Evolutionary conservation across 306 rosid species (phyloP), one percentile per base, ranked within the genome.

Genomic region (Carpinus viminea): DNA sequence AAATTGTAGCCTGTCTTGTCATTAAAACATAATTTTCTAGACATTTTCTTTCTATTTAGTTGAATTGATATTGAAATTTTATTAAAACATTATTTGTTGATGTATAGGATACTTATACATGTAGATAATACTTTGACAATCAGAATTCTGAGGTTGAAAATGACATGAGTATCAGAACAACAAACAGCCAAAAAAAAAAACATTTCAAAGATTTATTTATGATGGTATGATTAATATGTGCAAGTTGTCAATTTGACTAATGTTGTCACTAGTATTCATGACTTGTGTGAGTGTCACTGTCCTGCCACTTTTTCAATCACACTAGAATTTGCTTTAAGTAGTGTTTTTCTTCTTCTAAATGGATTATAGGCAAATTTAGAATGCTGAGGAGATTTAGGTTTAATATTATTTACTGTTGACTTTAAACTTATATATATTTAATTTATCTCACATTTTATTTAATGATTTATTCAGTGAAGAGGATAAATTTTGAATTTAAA

Each of bases 151-250:
- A 59, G 28, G 36, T 38, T 66, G 71, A 66, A 66, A 66, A 38
- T 50, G 71, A 66, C 71, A 4, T 18, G 26, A 66, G 72, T 2
- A 1, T 66, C 51, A 18, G 72, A 41, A 66, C 72, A 66, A 12
- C 72, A 66, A 66, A 66, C 28, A 2, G 48, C 72, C 72, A 66
- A 66, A 66, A 66, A 18, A 8, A 31, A 31, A 31, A 38, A 65
- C 12, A 36, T 7, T 34, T 12, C 47, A 65, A 16, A 38, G 13
- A 16, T 21, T 4, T 20, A 20, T 20, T 34, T 53, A 16, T 57
- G 18, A 20, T 57, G 12, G 65, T 59, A 2, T 26, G 9, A 59
- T 59, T 59, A 21, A 59, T 10, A 59, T 59, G 36, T 24, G 12
- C 15, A 59, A 24, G 65, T 59, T 24, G 28, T 59, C 9, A 59